Conservation (phyloP, 2,329 filamentous ascomycete species). For the Samsoniella hepiali region DNA sequence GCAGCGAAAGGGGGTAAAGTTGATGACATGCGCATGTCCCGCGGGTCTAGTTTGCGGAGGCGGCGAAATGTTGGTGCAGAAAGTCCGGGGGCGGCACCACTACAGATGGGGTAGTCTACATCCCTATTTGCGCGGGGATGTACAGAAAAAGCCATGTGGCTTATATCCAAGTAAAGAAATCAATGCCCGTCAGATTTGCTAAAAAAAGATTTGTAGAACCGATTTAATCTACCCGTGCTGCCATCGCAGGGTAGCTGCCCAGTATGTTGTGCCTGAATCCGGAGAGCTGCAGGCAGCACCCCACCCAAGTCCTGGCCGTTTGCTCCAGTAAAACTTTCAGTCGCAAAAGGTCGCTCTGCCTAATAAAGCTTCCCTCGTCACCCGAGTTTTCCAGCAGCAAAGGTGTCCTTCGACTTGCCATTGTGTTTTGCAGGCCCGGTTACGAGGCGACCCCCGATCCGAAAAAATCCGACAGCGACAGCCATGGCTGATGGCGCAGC, state of each 20-base stretch:
- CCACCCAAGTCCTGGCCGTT: not conserved
- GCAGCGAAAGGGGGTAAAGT: not conserved
- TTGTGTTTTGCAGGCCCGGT: not conserved
- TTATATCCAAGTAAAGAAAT: not conserved
- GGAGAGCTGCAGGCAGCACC: not conserved
- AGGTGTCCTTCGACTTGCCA: not conserved
- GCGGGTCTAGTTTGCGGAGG: not conserved
- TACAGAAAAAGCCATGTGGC: not conserved
- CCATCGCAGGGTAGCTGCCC: slow-evolving; percentile 4
- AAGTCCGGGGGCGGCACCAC: not conserved
- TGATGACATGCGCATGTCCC: too few relatives aligned
- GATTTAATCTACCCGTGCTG: not conserved
- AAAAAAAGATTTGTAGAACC: not conserved
- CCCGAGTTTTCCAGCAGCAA: not conserved
- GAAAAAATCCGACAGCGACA: not conserved
- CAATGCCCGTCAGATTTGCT: not conserved
- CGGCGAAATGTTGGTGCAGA: slow-evolving; percentile 6
- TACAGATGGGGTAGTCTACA: not conserved
- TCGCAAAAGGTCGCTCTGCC: slow-evolving; percentile 1
- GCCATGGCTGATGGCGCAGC: slow-evolving; percentile 31
- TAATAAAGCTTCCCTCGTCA: not conserved
- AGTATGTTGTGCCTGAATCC: not conserved
- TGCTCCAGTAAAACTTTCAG: slow-evolving; percentile 18
- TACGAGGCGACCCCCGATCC: not conserved
- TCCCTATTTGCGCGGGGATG: not conserved